Base-by-base conservation (phyloP, 768 basidiomycete species). In the Filobasidium floriforme region DNA sequence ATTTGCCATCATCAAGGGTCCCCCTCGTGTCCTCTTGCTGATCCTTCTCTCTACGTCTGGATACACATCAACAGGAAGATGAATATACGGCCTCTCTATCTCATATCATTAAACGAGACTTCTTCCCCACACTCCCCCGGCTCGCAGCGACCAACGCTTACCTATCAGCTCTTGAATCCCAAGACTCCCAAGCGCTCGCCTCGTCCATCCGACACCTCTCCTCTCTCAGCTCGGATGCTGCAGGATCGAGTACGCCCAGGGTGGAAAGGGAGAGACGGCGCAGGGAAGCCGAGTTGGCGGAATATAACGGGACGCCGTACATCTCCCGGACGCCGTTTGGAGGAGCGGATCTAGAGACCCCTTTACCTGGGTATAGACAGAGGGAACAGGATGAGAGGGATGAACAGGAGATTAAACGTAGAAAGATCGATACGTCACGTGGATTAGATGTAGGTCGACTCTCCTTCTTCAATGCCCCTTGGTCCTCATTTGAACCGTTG, bases 91-190 rank as follows among this genome's bases (percentile, higher is more conserved):
- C 85, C 55, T 89, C 89, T 1, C 83, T 99, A 24, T 90, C 90
- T 12, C 84, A 86, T 57, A 97, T 98, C 73, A 98, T 98, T 73
- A 89, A 90, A 44, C 87, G 96, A 59, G 94, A 98, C 80, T 99
- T 99, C 83, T 99, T 98, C 74, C 96, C 96, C 0, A 90, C 90
- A 14, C 84, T 98, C 11, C 85, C 88, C 19, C 89, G 90, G 71
- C 83, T 94, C 29, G 89, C 93, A 71, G 89, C 90, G 22, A 89
- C 90, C 40, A 91, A 93, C 76, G 83, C 82, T 65, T 92, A 92
- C 79, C 84, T 94, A 26, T 86, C 88, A 67, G 91, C 91, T 2
- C 80, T 91, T 46, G 83, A 84, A 52, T 82, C 86, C n/a, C 81
- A 86, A 67, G 90, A 96, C 77, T 85, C 88, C 0, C 80, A 84